phyloP scores from a whole-genome alignment of 2,329 filamentous ascomycete genomes.

The Beauveria varroae region DNA sequence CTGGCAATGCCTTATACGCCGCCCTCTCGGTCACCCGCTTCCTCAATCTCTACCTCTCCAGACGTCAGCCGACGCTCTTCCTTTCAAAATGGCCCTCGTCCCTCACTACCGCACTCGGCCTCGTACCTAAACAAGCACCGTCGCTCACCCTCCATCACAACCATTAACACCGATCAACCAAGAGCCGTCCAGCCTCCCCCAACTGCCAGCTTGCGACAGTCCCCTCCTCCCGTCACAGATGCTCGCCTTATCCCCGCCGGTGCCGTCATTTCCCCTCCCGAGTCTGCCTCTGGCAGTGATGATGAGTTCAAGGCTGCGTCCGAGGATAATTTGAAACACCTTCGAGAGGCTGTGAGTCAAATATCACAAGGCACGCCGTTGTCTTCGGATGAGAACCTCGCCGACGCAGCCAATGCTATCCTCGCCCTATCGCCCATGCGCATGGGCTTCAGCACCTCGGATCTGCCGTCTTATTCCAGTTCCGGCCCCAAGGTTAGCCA shows the following conservation, averaged over 20 bases:
- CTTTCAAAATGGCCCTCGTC: slow-evolving; percentile 41
- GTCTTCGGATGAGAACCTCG: slow-evolving; percentile 51
- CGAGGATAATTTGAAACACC: slow-evolving; percentile 51
- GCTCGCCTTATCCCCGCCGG: slow-evolving; percentile 67
- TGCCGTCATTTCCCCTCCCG: slow-evolving; percentile 84
- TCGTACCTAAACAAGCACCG: slow-evolving; percentile 60
- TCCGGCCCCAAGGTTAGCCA: slow-evolving; percentile 32
- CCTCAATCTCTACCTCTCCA: slow-evolving; percentile 50
- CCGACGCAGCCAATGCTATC: slow-evolving; percentile 14
- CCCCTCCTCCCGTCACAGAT: slow-evolving; percentile 73
- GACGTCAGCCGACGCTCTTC: slow-evolving; percentile 52
- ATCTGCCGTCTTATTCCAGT: slow-evolving; percentile 32
- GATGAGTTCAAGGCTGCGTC: slow-evolving; percentile 54
- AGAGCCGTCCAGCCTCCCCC: slow-evolving; percentile 27
- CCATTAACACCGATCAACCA: slow-evolving; percentile 35
- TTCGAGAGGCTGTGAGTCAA: slow-evolving; percentile 75
- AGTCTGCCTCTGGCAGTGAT: slow-evolving; percentile 79
- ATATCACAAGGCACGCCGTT: slow-evolving; percentile 45
- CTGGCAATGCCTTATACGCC: slow-evolving; percentile 82
- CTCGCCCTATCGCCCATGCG: slow-evolving; percentile 25
- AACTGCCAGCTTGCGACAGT: slow-evolving; percentile 65
- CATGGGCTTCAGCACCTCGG: slow-evolving; percentile 40
- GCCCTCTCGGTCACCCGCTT: slow-evolving; percentile 58
- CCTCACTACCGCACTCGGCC: slow-evolving; percentile 53
- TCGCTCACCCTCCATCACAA: slow-evolving; percentile 44